Percentiles rank a stretch among this genome's conserved stretches.
These are phyloP conservation scores for Poa pratensis DNA, from an alignment of 176 grass and related monocot genomes.

Conservation along the genomic window DNA sequence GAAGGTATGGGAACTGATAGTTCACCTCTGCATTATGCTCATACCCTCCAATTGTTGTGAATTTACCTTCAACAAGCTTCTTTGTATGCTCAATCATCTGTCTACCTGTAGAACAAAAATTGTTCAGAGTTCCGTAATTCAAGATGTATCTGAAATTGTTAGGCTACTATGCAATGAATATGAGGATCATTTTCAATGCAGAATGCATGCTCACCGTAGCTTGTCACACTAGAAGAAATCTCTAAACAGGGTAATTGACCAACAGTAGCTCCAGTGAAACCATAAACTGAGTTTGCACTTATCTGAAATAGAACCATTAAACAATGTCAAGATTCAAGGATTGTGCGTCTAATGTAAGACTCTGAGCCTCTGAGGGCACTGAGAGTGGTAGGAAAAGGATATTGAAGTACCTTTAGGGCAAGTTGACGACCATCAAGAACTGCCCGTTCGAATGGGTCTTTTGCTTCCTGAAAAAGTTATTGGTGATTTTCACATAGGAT, in stretches of 20 bases:
- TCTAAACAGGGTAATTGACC: constrained; percentile 97
- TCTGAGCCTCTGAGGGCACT: constrained; percentile 6
- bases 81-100: constrained; percentile 99
- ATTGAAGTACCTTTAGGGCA: constrained; percentile 78
- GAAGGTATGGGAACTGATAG: not conserved
- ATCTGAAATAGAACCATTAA: constrained; percentile 58
- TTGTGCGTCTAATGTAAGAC: not conserved
- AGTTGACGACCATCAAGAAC: constrained; percentile 98
- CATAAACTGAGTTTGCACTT: constrained; percentile 99
- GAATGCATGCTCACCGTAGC: constrained; percentile 70
- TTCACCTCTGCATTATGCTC: constrained; percentile 95
- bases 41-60: constrained; percentile 81
- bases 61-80: constrained; percentile 97
- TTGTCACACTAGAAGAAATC: constrained; percentile 99
- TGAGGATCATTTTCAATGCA: constrained; percentile 17
- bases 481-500: constrained; percentile 29
- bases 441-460: constrained; percentile 94
- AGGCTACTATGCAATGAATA: constrained; percentile 27
- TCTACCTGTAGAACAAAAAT: constrained; percentile 65
- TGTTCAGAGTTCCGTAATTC: constrained; percentile 20
- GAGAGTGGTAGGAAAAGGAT: constrained; percentile 13
- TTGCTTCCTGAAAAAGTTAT: constrained; percentile 79
- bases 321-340: constrained; percentile 35
- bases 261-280: constrained; percentile 96
- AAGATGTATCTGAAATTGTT: constrained; percentile 22